Conservation (phyloP, 306 rosid species). For the Quercus ilex region DNA sequence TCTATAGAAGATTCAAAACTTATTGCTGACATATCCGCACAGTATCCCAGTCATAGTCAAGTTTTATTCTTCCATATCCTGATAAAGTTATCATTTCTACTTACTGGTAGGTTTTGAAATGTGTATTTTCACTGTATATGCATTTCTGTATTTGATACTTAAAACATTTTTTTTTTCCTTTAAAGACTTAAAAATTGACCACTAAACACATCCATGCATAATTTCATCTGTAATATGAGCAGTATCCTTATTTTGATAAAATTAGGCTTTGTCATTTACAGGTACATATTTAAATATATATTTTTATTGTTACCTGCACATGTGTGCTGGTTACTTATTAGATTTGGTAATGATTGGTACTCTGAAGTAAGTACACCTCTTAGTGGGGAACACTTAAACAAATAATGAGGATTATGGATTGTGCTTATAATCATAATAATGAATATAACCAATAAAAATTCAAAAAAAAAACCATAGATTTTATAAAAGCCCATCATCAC, state of each 20-base stretch:
- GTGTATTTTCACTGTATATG: neutral
- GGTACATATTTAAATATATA: no score
- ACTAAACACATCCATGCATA: no score
- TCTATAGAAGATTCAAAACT: no score
- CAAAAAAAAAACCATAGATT: no score
- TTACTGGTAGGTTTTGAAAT: neutral
- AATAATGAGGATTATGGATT: neutral
- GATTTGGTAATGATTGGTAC: neutral
- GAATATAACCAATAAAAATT: neutral
- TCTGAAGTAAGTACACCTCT: neutral
- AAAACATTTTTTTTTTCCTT: neutral
- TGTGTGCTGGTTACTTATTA: no score
- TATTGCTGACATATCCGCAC: no score
- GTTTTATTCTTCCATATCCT: neutral
- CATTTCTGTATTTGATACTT: neutral
- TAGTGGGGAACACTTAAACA: neutral
- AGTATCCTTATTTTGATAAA: no score
- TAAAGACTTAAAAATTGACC: no score
- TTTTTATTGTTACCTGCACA: no score
- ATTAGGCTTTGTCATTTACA: no score
- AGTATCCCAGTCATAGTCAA: neutral
- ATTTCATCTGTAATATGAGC: no score
- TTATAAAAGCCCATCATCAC: no score
- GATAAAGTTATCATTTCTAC: neutral
- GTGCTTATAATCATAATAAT: neutral